These are phyloP conservation scores for Coemansia sp. DNA, from an alignment of 192 early-diverging fungal genomes.

Conservation along the genomic window DNA sequence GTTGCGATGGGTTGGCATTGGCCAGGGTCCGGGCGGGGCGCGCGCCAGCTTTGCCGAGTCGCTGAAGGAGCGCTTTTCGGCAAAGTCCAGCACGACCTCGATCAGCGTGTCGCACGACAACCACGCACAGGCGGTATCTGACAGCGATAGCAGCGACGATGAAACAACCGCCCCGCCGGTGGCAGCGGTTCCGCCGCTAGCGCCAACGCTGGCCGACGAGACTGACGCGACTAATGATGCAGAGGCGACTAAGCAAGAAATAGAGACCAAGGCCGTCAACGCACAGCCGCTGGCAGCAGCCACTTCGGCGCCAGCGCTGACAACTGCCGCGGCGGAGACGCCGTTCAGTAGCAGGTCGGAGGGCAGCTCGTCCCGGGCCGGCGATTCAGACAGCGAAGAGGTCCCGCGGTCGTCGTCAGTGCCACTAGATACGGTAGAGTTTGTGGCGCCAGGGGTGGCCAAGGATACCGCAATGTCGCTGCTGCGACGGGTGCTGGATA, in stretches of 20 bases:
- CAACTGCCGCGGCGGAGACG: too few species aligned
- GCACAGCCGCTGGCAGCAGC: neutral
- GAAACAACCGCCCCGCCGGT: neutral
- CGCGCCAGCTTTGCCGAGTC: constrained; percentile 28
- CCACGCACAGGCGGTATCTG: neutral
- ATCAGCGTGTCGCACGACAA: constrained; percentile 3
- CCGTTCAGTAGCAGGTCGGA: neutral
- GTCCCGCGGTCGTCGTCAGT: constrained; percentile 20
- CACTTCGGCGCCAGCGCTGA: neutral
- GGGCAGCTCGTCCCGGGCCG: neutral
- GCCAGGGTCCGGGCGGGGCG: constrained; percentile 9
- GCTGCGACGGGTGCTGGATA: constrained; percentile 47
- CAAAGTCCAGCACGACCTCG: neutral
- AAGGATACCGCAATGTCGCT: constrained; percentile 43
- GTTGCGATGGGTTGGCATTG: constrained; percentile 30
- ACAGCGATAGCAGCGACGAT: constrained; percentile 12
- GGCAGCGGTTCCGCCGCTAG: neutral
- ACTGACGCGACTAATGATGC: too few species aligned
- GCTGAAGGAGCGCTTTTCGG: constrained; percentile 42
- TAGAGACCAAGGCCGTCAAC: neutral
- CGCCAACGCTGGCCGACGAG: neutral
- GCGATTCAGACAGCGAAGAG: neutral
- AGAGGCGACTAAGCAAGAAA: neutral
- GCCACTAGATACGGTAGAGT: constrained; percentile 35
- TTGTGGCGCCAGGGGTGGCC: constrained; percentile 49